Evolutionary conservation across 352 stramenopile genomes (phyloP), one percentile per base, ranked within the genome.

Genomic region (Phytophthora uliginosa): DNA sequence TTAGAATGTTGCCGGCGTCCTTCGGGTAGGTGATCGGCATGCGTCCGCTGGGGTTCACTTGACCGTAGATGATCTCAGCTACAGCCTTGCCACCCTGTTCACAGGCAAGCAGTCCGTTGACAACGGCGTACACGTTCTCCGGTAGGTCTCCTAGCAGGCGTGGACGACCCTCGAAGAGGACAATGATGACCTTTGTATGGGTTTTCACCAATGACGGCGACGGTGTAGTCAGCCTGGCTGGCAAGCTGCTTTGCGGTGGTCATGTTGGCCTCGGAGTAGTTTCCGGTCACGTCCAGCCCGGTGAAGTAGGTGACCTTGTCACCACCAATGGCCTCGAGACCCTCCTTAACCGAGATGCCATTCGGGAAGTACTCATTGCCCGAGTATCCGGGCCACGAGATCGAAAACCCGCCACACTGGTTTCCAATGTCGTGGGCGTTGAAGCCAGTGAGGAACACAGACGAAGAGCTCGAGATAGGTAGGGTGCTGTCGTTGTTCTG

Each of bases 381-480:
- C 7, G 82, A 76, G 47, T 80, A 77, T 4, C 87, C 90, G 60
- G 91, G 85, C 88, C 89, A 96, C 53, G 84, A 77, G 34, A 48
- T 20, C 13, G 5, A 7, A 15, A 20, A 12, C 17, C 45, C 45
- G 20, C 45, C 45, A n/a, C 45, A 52, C n/a, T 52, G 45, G 20
- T 26, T 15, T 0, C n/a, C 45, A 26, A 52, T 52, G 45, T 18
- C 4, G 8, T 52, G 1, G 0, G 45, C 45, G 7, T 8, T 28
- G n/a, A 20, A n/a, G n/a, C 45, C 45, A 12, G 45, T 52, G 2
- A 52, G n/a, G 45, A 52, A 52, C 4, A 52, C n/a, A 2, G 45
- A 52, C 9, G 45, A n/a, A 7, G 18, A 20, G n/a, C 4, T 52
- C 9, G 45, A 24, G n/a, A 52, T 24, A 26, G 45, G 45, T n/a